These are phyloP conservation scores for Globisporangium carolinianum DNA, from an alignment of 352 stramenopile genomes.

Conservation along the genomic window DNA sequence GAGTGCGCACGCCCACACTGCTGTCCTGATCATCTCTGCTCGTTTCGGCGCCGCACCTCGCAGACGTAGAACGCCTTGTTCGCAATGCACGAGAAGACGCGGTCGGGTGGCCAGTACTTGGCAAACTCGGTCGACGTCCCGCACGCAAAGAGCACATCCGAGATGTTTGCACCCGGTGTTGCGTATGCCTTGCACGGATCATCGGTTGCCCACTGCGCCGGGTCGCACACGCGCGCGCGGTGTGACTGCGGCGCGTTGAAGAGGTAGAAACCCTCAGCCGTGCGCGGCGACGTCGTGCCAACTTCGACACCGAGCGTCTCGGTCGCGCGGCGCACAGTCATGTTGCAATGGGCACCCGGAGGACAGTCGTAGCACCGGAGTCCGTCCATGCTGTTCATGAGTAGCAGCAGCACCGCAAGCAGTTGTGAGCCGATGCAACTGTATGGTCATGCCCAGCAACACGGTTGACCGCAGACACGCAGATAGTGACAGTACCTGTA, in stretches of 20 bases:
- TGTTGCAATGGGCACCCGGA: slow-evolving; percentile 34
- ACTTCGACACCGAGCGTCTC: slow-evolving; percentile 34
- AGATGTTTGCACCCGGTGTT: slow-evolving; percentile 11
- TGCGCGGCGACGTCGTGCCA: slow-evolving; percentile 48
- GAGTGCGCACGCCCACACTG: not conserved
- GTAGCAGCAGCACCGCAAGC: not conserved
- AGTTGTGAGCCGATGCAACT: not conserved
- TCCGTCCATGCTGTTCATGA: slow-evolving; percentile 38
- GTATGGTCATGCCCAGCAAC: no score
- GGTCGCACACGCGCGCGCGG: slow-evolving; percentile 20
- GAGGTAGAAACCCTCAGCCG: slow-evolving; percentile 46
- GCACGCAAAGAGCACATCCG: slow-evolving; percentile 36
- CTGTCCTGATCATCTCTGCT: not conserved
- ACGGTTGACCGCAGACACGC: no score
- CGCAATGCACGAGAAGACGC: slow-evolving; percentile 55
- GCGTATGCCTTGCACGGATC: slow-evolving; percentile 43
- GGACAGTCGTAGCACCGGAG: slow-evolving; percentile 50
- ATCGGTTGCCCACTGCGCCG: slow-evolving; percentile 29
- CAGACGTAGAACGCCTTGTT: slow-evolving; percentile 54
- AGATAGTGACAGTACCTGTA: slow-evolving; percentile 30
- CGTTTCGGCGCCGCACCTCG: slow-evolving; percentile 22
- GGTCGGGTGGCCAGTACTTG: slow-evolving; percentile 51
- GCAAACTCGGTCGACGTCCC: slow-evolving; percentile 23
- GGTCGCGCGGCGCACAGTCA: slow-evolving; percentile 43
- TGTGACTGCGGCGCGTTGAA: slow-evolving; percentile 43